Evolutionary conservation across 768 basidiomycete species (phyloP), one percentile per base, ranked within the genome.

Genomic region (Tephrocybe sp.): DNA sequence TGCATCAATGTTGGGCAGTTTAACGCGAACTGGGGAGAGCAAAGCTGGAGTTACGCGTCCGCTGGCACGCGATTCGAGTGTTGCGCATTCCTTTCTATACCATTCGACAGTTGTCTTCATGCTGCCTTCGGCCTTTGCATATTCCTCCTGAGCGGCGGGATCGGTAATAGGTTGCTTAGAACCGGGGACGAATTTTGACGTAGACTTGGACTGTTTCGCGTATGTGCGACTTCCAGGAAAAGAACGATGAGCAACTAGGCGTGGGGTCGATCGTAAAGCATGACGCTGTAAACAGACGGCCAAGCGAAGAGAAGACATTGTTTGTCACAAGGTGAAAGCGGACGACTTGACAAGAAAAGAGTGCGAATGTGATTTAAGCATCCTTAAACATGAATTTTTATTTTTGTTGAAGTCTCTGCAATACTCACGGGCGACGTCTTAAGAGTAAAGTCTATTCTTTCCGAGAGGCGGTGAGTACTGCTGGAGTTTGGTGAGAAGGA

Each of bases 81-180:
- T 74, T n/a, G 85, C 83, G 45, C 88, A 84, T 60, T 90, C 88
- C 54, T 87, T 88, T 49, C 82, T 75, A 73, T 81, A 87, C 81
- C 84, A 84, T 17, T 88, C 87, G n/a, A 87, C 75, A 3, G 77
- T 72, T 2, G 72, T 63, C 31, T 68, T 62, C 88, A 93, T 92
- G 53, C 78, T 79, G 6, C 72, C 65, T 55, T 86, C 84, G 0
- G 82, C 68, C 58, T 82, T 85, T 31, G 72, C 65, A 56, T 87
- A 87, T 61, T 89, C 87, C 10, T 74, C 70, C 33, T 72, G 76
- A 6, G 83, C 72, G 2, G 73, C 71, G 43, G 75, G 73, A 55
- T 81, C 74, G 3, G 74, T 73, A 23, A 89, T 77, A 26, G 73
- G 77, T 36, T 78, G 79, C 61, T 85, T 72, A 3, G 89, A 91